Evolutionary conservation across 352 stramenopile genomes (phyloP), one percentile per base, ranked within the genome.

Genomic region (Globisporangium abappressorium): DNA sequence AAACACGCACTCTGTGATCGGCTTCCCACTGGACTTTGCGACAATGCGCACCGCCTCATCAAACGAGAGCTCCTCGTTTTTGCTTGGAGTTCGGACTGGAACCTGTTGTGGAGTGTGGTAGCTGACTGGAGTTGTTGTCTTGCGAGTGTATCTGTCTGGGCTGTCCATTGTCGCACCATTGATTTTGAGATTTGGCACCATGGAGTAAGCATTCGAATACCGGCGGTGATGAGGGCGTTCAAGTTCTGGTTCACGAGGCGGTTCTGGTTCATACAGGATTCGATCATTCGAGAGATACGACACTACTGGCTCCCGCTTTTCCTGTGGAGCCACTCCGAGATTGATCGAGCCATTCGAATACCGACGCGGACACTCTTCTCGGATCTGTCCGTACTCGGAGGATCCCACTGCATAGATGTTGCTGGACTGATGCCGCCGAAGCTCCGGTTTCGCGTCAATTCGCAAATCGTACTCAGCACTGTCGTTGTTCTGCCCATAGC

Each of bases 1-100:
- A 70, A 94, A 94, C 68, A 89, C 68, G 49, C 81, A 92, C 58
- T 82, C 64, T 2, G 85, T 79, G 4, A 87, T 71, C 1, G 85
- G 65, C 43, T 86, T 91, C 24, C 80, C 82, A 26, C 70, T 80
- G 43, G 84, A 79, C 53, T 80, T 77, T n/a, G 80, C 84, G 22
- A 92, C 84, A 58, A 91, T 78, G 38, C 62, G 68, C 34, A 74
- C 57, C 1, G 77, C 80, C 33, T 84, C 78, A 9, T 84, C 72
- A 38, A 85, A 82, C 55, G 75, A 84, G 61, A 87, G 61, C n/a
- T 84, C 64, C 26, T 70, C 56, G 36, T 18, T 73, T 41, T 8
- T 60, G 55, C 43, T 57, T 41, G 65, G 62, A n/a, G 64, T 64
- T 34, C 60, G n/a, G 55, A 46, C 7, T 9, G 54, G 15, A 7